Conservation (phyloP, 441 rosid species). For the Kokia cookei region DNA sequence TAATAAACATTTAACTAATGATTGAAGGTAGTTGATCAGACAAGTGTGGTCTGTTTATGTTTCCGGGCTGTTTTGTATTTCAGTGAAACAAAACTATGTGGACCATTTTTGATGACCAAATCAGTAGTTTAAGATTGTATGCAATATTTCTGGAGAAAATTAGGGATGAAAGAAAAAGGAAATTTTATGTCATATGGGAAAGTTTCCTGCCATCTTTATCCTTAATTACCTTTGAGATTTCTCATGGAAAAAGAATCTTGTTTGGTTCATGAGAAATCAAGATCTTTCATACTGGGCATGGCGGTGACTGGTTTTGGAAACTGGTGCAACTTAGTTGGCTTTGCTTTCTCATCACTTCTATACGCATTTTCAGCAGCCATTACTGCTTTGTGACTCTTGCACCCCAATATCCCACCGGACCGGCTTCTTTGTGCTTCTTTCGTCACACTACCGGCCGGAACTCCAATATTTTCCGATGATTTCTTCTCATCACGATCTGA, state of each 20-base stretch:
- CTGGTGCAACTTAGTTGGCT: slow-evolving; percentile 23
- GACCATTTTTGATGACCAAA: background rate
- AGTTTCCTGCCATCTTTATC: background rate
- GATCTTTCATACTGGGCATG: slow-evolving; percentile 27
- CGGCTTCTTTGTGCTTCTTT: slow-evolving; percentile 23
- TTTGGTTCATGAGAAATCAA: slow-evolving; percentile 31
- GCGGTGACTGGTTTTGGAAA: slow-evolving; percentile 18
- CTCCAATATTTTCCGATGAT: slow-evolving; percentile 6
- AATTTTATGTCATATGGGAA: background rate
- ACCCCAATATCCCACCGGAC: slow-evolving; percentile 40
- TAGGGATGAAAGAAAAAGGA: background rate
- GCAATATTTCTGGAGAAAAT: background rate
- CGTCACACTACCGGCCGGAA: slow-evolving; percentile 7
- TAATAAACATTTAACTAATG: slow-evolving; percentile 9
- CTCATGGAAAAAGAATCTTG: background rate
- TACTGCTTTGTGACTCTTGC: slow-evolving; percentile 63
- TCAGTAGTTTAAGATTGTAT: background rate
- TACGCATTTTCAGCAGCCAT: slow-evolving; percentile 45
- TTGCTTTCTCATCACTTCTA: slow-evolving; percentile 25
- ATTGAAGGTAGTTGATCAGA: slow-evolving; percentile 10
- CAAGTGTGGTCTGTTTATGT: slow-evolving; percentile 29
- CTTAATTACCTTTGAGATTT: background rate
- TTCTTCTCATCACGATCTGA: slow-evolving; percentile 43
- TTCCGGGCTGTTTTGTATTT: slow-evolving; percentile 24
- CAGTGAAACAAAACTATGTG: slow-evolving; percentile 11